These are phyloP conservation scores for Plasmodium adleri DNA, from an alignment of 169 alveolate species.

Conservation along the genomic window DNA sequence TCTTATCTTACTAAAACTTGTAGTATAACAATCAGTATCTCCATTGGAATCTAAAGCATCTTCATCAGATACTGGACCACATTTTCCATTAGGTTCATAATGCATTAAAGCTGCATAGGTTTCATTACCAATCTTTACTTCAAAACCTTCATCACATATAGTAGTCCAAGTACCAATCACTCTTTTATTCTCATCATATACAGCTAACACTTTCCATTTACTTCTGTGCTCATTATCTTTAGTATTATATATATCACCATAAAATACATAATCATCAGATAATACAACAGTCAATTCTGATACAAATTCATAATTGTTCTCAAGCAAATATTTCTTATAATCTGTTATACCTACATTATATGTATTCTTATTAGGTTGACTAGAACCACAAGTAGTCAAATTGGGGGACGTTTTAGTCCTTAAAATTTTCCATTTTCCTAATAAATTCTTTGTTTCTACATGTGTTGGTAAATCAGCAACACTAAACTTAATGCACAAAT, in stretches of 20 bases:
- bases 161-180: conserved; percentile 72
- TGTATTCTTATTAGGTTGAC: conserved; percentile 60
- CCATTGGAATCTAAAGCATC: conserved; percentile 63
- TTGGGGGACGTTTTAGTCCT: conserved; percentile 29
- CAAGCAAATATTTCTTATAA: conserved; percentile 30
- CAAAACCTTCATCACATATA: conserved; percentile 69
- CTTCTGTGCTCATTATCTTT: conserved; percentile 64
- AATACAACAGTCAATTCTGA: conserved; percentile 38
- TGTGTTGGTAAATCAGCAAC: conserved; percentile 62
- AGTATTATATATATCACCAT: conserved; percentile 63
- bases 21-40: conserved; percentile 55
- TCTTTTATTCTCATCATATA: conserved; percentile 61
- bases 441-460: conserved; percentile 37
- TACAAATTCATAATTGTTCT: conserved; percentile 29
- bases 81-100: conserved; percentile 60
- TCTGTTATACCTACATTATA: conserved; percentile 51
- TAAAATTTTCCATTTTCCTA: conserved; percentile 72
- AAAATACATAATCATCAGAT: conserved; percentile 51
- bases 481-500: neutral
- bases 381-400: conserved; percentile 67
- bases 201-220: conserved; percentile 71
- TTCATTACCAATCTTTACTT: conserved; percentile 61
- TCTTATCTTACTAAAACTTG: conserved; percentile 51
- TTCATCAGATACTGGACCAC: conserved; percentile 24
- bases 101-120: conserved; percentile 66